Evolutionary conservation across 306 rosid genomes (phyloP), one percentile per base, ranked within the genome.

Genomic region (Malus sieversii): DNA sequence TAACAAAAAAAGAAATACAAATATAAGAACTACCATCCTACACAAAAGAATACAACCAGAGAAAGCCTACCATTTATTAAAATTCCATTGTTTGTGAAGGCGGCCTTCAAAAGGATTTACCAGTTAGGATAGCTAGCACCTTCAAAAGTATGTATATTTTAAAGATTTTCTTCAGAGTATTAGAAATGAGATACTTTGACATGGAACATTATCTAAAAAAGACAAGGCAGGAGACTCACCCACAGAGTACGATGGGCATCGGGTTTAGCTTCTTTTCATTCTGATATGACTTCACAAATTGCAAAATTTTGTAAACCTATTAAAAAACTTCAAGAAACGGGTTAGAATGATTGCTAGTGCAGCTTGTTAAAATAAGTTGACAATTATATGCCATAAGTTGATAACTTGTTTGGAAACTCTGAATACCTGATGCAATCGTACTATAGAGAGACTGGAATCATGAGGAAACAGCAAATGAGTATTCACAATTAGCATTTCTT

Each of bases 381-480:
- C n/a, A 42, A 70, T 68, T 40, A 60, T 52, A 35, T 69, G 72
- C 72, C 23, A 62, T 45, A 45, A 58, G 29, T 73, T 72, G 15
- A 78, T 20, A 30, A 22, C 48, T 38, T 25, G 13, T 46, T 53
- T 52, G 30, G 51, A 62, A 69, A 73, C 46, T 20, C 59, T 60
- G 16, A 72, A 48, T 70, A 86, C 96, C 90, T 91, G 90, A 71
- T 84, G 84, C 87, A 88, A 80, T 87, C 98, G 88, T 67, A 85
- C 97, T 68, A 88, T 59, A 69, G 80, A 94, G 6, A 95, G 80
- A 83, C 96, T 95, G 69, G 97, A 92, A 87, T 92, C 91, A 19
- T 95, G 99, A 71, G 99, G 99, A 83, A 95, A 95, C 66, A 89
- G 73, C 89, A 95, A 85, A 81, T 95, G 99, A 3, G 99, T 95